Evolutionary conservation across 2,329 filamentous ascomycete genomes (phyloP).

Genomic region (Zarea fungicola): DNA sequence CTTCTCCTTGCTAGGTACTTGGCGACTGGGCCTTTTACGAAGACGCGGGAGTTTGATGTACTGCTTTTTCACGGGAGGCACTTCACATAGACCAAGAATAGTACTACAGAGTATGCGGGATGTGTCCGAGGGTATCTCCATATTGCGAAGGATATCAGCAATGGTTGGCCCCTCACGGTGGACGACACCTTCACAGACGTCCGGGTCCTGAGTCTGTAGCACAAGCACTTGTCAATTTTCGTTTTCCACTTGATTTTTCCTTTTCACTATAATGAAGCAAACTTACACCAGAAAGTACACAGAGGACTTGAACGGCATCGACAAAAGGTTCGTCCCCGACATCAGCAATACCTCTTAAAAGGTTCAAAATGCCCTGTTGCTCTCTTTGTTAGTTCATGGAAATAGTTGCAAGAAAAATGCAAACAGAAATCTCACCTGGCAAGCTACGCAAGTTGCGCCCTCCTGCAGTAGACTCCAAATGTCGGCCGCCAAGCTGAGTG

Average conservation of each 20-base stretch:
- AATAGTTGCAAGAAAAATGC: not conserved
- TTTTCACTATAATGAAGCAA: no score
- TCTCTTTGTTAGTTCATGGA: not conserved
- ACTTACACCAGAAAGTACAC: slow-evolving; percentile 28
- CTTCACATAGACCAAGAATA: slow-evolving; percentile 48
- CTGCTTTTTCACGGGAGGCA: slow-evolving; percentile 39
- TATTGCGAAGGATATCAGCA: slow-evolving; percentile 41
- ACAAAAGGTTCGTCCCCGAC: slow-evolving; percentile 39
- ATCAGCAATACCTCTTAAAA: slow-evolving; percentile 38
- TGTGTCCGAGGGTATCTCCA: slow-evolving; percentile 43
- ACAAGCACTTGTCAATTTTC: no score
- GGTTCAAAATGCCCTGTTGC: slow-evolving; percentile 21
- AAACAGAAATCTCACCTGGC: slow-evolving; percentile 18
- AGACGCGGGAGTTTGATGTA: slow-evolving; percentile 40
- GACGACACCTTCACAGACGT: slow-evolving; percentile 51
- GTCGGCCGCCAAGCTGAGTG: slow-evolving; percentile 10
- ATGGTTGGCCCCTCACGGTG: slow-evolving; percentile 48
- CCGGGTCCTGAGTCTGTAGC: slow-evolving; percentile 47
- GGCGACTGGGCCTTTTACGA: slow-evolving; percentile 35
- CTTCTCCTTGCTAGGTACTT: slow-evolving; percentile 36
- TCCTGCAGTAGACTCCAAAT: slow-evolving; percentile 23
- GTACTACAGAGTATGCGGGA: slow-evolving; percentile 47
- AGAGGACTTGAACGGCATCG: slow-evolving; percentile 25
- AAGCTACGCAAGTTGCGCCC: slow-evolving; percentile 21
- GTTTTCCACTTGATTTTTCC: no score